Evolutionary conservation across 2,329 filamentous ascomycete genomes (phyloP), one percentile per base, ranked within the genome.

Genomic region (Macrophomina phaseolina): DNA sequence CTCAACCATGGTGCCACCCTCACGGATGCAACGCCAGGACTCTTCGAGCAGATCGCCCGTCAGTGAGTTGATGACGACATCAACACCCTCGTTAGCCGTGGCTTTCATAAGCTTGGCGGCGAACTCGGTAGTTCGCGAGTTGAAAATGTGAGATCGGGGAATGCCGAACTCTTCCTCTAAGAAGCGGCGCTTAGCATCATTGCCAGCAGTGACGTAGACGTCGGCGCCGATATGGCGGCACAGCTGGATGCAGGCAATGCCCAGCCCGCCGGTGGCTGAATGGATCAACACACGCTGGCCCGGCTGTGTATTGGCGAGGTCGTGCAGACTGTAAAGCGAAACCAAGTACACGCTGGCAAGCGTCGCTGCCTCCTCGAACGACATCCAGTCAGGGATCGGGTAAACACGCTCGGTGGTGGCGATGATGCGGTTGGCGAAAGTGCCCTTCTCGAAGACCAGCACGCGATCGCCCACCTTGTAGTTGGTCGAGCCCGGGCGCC

Each of bases 1-100:
- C 28, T 78, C 74, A 12, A 80, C 67, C 34, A 79, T 73, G 18
- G 68, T 71, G 1, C 77, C 77, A 62, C 72, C 75, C 12, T 68
- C 38, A 1, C 73, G 70, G 28, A 73, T 58, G 55, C 68, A 72
- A 23, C 69, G 62, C 70, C 73, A 73, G 2, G 72, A 71, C 6
- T 49, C 68, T 7, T 65, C 42, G 2, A 75, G 64, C 5, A 68
- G 28, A 0, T 75, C 70, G 6, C 73, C 73, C 14, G 67, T 52
- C 4, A 74, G 64, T 5, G 69, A 70, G 36, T 75, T 75, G 5
- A 75, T 40, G 7, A 78, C 71, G 0, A 77, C 49, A 67, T 78
- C 76, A 30, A 78, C 71, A 3, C 76, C 76, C 1, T 66, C 46
- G 4, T 71, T 70, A 3, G 69, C 65, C 1, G 75, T 78, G 2